phyloP scores from a whole-genome alignment of 148 eudicot species.

The Limonium bicolor region DNA sequence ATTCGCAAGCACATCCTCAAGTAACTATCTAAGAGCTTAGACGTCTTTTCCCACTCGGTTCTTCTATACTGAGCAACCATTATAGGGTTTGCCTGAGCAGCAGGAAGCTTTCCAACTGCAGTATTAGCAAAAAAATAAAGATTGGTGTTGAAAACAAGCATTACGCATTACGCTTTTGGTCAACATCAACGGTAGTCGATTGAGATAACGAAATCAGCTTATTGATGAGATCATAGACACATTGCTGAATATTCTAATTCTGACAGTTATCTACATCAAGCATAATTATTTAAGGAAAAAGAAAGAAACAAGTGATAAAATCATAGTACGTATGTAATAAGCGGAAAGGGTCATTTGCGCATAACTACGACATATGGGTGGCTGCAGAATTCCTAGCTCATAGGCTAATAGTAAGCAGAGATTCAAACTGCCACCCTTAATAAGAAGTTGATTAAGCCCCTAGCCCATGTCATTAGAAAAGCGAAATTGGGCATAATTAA shows the following conservation, averaged over 20 bases:
- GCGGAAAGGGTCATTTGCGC: too few relatives aligned
- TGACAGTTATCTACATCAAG: neutral
- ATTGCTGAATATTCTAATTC: neutral
- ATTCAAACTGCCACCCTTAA: too few relatives aligned
- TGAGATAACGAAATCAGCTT: neutral
- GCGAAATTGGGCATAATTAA: too few relatives aligned
- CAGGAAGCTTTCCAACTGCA: slow-evolving; percentile 87
- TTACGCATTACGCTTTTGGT: neutral
- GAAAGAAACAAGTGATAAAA: too few relatives aligned
- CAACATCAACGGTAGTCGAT: neutral
- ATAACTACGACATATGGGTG: too few relatives aligned
- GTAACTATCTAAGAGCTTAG: slow-evolving; percentile 35
- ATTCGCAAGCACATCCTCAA: slow-evolving; percentile 27
- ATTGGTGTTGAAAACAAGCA: neutral
- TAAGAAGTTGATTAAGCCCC: too few relatives aligned
- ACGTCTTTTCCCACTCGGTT: slow-evolving; percentile 42
- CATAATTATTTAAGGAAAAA: neutral
- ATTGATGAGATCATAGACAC: neutral
- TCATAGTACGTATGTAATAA: too few relatives aligned
- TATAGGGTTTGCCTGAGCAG: slow-evolving; percentile 36
- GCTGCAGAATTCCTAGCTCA: too few relatives aligned
- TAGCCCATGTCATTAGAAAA: too few relatives aligned
- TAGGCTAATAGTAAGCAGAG: too few relatives aligned
- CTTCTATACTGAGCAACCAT: slow-evolving; percentile 48
- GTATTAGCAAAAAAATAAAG: slow-evolving; percentile 1